Percentiles rank a stretch among this genome's conserved stretches.
Conservation (phyloP, 352 stramenopile genomes). For the Albugo candida region DNA sequence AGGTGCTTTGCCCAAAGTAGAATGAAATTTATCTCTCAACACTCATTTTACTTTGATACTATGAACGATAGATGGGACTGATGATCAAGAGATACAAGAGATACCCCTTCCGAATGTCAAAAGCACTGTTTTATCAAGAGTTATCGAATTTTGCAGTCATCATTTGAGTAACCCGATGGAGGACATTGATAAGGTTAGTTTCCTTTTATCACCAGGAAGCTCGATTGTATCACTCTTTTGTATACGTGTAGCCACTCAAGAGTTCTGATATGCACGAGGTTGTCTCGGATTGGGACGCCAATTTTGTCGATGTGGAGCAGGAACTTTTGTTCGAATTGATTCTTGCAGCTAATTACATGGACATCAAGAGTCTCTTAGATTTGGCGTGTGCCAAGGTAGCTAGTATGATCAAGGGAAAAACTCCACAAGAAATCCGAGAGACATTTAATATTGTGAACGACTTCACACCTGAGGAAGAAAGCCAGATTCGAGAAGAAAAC, state of each 20-base stretch:
- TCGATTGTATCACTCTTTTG: slow-evolving; percentile 3
- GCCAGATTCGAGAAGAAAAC: slow-evolving; percentile 98
- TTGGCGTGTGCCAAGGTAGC: slow-evolving; percentile 81
- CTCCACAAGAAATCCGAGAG: slow-evolving; percentile 97
- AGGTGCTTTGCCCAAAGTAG: slow-evolving; percentile 16
- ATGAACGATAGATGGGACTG: slow-evolving; percentile 71
- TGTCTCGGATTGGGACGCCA: slow-evolving; percentile 98
- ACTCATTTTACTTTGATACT: not conserved
- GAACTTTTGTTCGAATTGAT: slow-evolving; percentile 99
- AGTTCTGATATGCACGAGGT: slow-evolving; percentile 96
- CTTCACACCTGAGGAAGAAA: slow-evolving; percentile 99
- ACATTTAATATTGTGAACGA: slow-evolving; percentile 99
- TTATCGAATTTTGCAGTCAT: slow-evolving; percentile 92
- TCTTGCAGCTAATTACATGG: slow-evolving; percentile 99
- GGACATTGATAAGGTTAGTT: slow-evolving; percentile 95
- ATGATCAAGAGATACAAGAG: slow-evolving; percentile 90
- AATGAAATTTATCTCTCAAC: not conserved
- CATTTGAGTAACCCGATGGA: slow-evolving; percentile 96
- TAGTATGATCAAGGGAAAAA: slow-evolving; percentile 94
- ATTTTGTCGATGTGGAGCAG: slow-evolving; percentile 99
- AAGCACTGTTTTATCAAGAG: slow-evolving; percentile 89
- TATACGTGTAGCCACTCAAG: slow-evolving; percentile 80
- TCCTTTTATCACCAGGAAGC: not conserved
- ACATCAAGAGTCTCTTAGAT: slow-evolving; percentile 95
- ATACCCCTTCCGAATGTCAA: slow-evolving; percentile 98